Evolutionary conservation across 1,139 yeast genomes (phyloP), one percentile per base, ranked within the genome.

Genomic region (Pneumocystis canis): DNA sequence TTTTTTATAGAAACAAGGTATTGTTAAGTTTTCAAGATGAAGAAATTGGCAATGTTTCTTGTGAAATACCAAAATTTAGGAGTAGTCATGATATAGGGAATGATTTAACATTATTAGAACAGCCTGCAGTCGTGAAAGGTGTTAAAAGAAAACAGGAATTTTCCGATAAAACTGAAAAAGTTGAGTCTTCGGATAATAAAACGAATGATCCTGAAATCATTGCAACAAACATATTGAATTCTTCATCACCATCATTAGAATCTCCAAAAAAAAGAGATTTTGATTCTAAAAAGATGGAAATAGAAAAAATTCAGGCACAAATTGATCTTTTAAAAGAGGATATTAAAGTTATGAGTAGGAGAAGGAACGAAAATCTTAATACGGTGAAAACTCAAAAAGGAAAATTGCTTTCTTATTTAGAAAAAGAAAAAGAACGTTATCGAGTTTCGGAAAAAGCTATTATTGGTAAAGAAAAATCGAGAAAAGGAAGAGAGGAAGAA

Each of bases 31-130:
- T 73, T 67, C 78, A 74, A 25, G 78, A 72, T 5, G 76, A 69
- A 16, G 77, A 75, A 30, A 73, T 71, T 53, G 74, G 66, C 32
- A 63, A 33, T 25, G 58, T 60, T 28, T 37, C 57, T 47, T 63
- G 16, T 53, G 30, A 57, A 57, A 7, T 9, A 30, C 9, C 20
- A 20, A 47, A 47, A 47, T 79, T 82, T 77, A 76, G 73, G 64
- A 79, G 85, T 54, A 82, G 82, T 0, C 83, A 81, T 67, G 83
- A 80, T 59, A 65, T 77, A 58, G 69, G 73, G 61, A 65, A 70
- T 20, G 77, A 75, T 65, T 70, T 69, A 64, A 69, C 68, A 32
- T 64, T 73, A 60, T 66, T 68, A 62, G 28, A 60, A 14, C 33
- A 41, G 35, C 14, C 64, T 39, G 59, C 59, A 5, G 16, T 35